Base-by-base conservation (phyloP, 2,329 filamentous ascomycete species). In the Cordyceps tenuipes region DNA sequence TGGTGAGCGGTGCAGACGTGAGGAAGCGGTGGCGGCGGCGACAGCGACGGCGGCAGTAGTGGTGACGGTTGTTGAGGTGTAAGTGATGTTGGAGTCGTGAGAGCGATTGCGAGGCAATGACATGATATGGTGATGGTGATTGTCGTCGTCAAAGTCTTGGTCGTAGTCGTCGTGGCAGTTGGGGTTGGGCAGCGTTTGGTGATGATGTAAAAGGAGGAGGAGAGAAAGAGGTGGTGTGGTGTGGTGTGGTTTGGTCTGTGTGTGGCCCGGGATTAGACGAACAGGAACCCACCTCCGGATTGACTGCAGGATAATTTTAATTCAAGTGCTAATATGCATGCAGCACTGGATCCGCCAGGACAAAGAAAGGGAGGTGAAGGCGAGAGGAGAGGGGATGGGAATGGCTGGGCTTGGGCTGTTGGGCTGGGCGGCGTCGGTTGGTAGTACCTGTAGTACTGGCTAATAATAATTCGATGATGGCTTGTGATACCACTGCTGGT, bases 1-100 rank as follows among this genome's bases (percentile, higher is more conserved):
- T 83, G 70, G 66, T 72, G 69, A 23, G 56, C 23, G 56, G 51
- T 44, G 23, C 23, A 26, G 7, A 34, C 10, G n/a, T 31, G 51
- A 43, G 17, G 43, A 49, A 9, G 34, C 34, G 51, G 19, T 36
- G 26, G 10, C 15, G 17, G 15, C 26, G 23, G 26, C 29, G 47
- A 21, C 23, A 5, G 23, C 23, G 23, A 4, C 23, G 23, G 4
- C 3, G 23, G 23, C 23, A 4, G 47, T 23, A 44, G 10, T 46
- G 26, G 10, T 31, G 17, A 21, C 9, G 23, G 26, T 29, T 21
- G 47, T 29, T 9, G 47, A 36, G 48, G 6, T 44, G 26, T 3
- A 36, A 23, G 56, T 19, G 34, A 46, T 21, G 26, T 17, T 9
- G 17, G 13, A 51, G 26, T 29, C 23, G 47, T 51, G 39, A 12